Evolutionary conservation across 1,284 basidiomycete genomes (phyloP), one percentile per base, ranked within the genome.

Genomic region (Gomphus sp.): DNA sequence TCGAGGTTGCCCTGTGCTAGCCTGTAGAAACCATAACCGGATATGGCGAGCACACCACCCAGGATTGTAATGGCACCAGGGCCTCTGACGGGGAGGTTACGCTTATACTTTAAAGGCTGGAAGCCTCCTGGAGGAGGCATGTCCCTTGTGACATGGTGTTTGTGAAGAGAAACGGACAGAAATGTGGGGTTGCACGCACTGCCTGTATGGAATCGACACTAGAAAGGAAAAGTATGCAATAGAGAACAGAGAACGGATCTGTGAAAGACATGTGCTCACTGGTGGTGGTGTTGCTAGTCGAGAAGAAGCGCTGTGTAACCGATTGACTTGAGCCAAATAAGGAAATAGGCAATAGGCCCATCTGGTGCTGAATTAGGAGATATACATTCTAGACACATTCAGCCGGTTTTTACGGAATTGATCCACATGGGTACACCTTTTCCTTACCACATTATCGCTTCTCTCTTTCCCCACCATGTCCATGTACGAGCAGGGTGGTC

Each of bases 81-180:
- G 9, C 97, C 97, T 66, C 91, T 85, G 69, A 92, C 79, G 54
- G 97, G 95, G 61, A 99, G 81, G 74, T 96, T 96, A 63, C 96
- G 89, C 76, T 95, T 96, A 83, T 98, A 99, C 73, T 89, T 89
- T 77, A 99, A 78, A 50, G 89, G 76, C 70, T 91, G 92, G 75
- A 97, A 99, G 5, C 96, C 96, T 64, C 93, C 95, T 52, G 85
- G 68, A 50, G 96, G 95, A 67, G 95, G 95, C 84, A 99, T 90
- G 71, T 99, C 96, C 75, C 96, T 98, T 70, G 49, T 16, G 47
- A 52, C 25, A 48, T 49, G 34, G 43, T 49, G 47, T 55, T 28
- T 47, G 33, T 31, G 14, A 55, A 18, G 41, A 28, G 36, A 39
- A 61, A 52, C 56, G 25, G 41, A 41, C 9, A 41, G 52, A 28